Base-by-base conservation (phyloP, 2,329 filamentous ascomycete genomes). In the Penicillium frequentans region DNA sequence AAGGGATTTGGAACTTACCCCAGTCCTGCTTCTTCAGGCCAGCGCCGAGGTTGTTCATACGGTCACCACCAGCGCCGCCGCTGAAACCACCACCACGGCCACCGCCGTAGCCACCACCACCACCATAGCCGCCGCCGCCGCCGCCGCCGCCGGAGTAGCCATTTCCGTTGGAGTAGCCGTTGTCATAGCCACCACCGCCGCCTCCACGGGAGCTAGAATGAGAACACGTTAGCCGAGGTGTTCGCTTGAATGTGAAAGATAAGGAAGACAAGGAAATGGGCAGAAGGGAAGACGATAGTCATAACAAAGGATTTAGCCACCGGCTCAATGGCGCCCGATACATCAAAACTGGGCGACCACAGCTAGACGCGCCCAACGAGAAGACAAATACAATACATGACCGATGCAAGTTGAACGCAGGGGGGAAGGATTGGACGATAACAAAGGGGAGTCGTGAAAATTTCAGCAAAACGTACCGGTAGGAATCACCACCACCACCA, bases 41-140 rank as follows among this genome's bases (percentile, higher is more conserved):
- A 63, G 91, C 84, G 69, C 95, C 95, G 62, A 99, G 90, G 75
- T 89, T 88, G 67, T 87, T 90, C 95, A 99, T 99, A 70, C 90
- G 88, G 79, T 99, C 95, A 76, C 93, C 93, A 65, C 91, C 90
- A 65, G 84, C 88, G 64, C 75, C 75, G 51, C 73, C 74, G 39
- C 77, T 74, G 51, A 77, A 76, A 58, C 75, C 64, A 55, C 67
- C 64, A 14, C 65, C 66, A 54, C 68, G 66, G 46, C 68, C 67
- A 35, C 70, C 71, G 44, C 69, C 70, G 54, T 70, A 70, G 33
- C 73, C 66, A 26, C 68, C 65, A 24, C 67, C 66, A 49, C 64
- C 62, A 52, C 64, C 65, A 56, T 66, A 64, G 49, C 70, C 70
- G 42, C n/a, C 19, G 49, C 70, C 70, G 43, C 35, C 39, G 49